phyloP scores from a whole-genome alignment of 2,329 filamentous ascomycete genomes.

The Thelonectria blattea region DNA sequence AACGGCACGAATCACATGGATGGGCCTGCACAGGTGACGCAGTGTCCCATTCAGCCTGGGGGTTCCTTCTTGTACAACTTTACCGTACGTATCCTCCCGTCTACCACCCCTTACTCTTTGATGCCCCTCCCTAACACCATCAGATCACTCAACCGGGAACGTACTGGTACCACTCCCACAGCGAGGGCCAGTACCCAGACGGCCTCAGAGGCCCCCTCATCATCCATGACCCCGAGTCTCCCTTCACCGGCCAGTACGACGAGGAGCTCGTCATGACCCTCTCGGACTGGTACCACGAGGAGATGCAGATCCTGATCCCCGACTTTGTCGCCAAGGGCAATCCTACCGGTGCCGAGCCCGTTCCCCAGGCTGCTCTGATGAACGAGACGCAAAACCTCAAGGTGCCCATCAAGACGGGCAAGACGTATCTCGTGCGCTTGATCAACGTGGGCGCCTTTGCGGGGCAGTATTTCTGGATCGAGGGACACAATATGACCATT shows the following conservation, averaged over 20 bases:
- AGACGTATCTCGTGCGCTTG: slow-evolving; percentile 52
- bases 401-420: slow-evolving; percentile 66
- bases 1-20: slow-evolving; percentile 75
- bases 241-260: slow-evolving; percentile 63
- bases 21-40: slow-evolving; percentile 68
- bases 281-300: slow-evolving; percentile 75
- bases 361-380: slow-evolving; percentile 72
- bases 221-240: slow-evolving; percentile 65
- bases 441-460: slow-evolving; percentile 77
- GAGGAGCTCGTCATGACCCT: slow-evolving; percentile 69
- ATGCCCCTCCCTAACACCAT: neutral
- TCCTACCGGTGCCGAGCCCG: slow-evolving; percentile 65
- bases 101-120: neutral
- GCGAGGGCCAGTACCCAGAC: slow-evolving; percentile 72
- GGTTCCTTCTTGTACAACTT: slow-evolving; percentile 73
- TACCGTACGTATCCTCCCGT: slow-evolving; percentile 54
- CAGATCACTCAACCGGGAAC: slow-evolving; percentile 71
- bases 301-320: slow-evolving; percentile 54
- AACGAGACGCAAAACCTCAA: slow-evolving; percentile 71
- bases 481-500: slow-evolving; percentile 70
- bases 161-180: slow-evolving; percentile 81
- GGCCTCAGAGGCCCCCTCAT: slow-evolving; percentile 70
- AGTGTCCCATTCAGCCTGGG: slow-evolving; percentile 70
- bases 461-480: slow-evolving; percentile 70
- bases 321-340: slow-evolving; percentile 60